Evolutionary conservation across 352 stramenopile genomes (phyloP), one percentile per base, ranked within the genome.

Genomic region (Thalassiosira hispida): DNA sequence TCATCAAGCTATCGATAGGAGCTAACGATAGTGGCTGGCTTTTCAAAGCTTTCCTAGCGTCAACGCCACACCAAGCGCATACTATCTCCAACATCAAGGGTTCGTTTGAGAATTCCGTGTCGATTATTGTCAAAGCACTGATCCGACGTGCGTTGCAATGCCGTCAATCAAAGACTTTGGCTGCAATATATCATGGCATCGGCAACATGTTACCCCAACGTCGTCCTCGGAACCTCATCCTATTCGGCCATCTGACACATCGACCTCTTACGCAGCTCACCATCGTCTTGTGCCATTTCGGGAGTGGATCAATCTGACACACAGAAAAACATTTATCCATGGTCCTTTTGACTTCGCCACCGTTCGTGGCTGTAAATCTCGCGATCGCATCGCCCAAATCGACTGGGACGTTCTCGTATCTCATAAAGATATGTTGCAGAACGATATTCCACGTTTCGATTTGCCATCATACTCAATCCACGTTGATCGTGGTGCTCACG

Each of bases 271-370:
- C 53, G 63, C 51, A 0, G 16, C 4, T 7, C 2, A 1, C 22
- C 12, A 40, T 42, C 7, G 25, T 1, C 22, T 73, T 31, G 0
- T 53, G 5, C 29, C 49, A 12, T 42, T 40, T n/a, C 33, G 49
- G 0, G 1, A 20, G 4, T 62, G 47, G 51, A n/a, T 73, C 0
- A 27, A 46, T n/a, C 14, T 73, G 0, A 52, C 38, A 12, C 31
- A 73, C 18, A 4, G 1, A 12, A n/a, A 53, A 3, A 44, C 35
- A 14, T 63, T 29, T 31, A 53, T 73, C 33, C 35, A 73, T 42
- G 63, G 29, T 23, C 49, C 49, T 12, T 73, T 73, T 44, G 16
- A 62, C 9, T 73, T 73, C 20, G 35, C 49, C 11, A 62, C 35
- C 16, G 61, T 71, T 8, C 12, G 23, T 29, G 14, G 25, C 29